These are phyloP conservation scores for Pseudonectria buxi DNA, from an alignment of 2,329 filamentous ascomycete genomes.

Conservation along the genomic window DNA sequence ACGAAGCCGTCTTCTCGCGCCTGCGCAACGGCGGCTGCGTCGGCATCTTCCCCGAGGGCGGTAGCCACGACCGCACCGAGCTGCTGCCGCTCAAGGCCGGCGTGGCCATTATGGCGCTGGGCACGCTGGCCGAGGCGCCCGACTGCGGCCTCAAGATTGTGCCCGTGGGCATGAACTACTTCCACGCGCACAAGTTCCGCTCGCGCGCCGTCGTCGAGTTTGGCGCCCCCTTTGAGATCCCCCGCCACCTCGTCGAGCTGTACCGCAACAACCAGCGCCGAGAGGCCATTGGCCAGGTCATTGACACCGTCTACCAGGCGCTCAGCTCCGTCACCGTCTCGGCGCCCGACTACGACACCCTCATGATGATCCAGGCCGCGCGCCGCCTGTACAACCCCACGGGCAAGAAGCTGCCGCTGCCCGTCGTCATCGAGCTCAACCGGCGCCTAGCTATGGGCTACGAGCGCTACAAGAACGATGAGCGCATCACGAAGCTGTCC, in stretches of 20 bases:
- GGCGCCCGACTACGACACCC: conserved; percentile 87
- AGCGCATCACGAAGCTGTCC: conserved; percentile 69
- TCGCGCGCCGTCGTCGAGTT: conserved; percentile 95
- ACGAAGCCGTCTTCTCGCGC: conserved; percentile 83
- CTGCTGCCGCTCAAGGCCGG: conserved; percentile 90
- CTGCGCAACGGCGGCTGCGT: conserved; percentile 80
- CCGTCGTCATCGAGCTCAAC: conserved; percentile 91
- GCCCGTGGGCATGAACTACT: conserved; percentile 98
- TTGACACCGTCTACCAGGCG: conserved; percentile 81
- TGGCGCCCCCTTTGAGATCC: conserved; percentile 80
- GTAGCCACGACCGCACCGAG: conserved; percentile 90
- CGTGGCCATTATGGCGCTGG: conserved; percentile 95
- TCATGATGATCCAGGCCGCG: conserved; percentile 95
- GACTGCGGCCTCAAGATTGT: conserved; percentile 90
- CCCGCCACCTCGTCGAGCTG: conserved; percentile 72
- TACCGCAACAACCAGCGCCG: conserved; percentile 78
- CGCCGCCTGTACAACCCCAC: conserved; percentile 89
- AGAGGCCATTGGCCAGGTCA: conserved; percentile 76
- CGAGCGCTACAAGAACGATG: conserved; percentile 85
- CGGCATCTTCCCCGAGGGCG: conserved; percentile 94
- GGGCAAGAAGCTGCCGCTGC: conserved; percentile 85
- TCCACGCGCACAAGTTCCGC: conserved; percentile 96
- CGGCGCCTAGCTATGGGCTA: conserved; percentile 86
- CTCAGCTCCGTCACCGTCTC: conserved; percentile 86
- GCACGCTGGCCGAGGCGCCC: conserved; percentile 76